Base-by-base conservation (phyloP, 495 filamentous ascomycete species). In the Aspergillus ostianus region DNA sequence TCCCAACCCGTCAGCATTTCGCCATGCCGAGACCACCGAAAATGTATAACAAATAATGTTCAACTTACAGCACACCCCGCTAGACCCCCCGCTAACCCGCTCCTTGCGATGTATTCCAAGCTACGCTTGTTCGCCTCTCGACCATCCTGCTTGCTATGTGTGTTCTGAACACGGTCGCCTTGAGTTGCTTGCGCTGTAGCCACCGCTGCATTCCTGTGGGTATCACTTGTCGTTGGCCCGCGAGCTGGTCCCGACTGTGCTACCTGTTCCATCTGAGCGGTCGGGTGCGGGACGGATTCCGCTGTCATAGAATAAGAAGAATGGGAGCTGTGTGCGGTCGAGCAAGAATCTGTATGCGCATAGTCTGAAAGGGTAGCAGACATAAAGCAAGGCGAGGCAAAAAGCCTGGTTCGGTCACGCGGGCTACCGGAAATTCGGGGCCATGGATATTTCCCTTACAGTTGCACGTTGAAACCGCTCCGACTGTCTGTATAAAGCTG, bases 31-130 rank as follows among this genome's bases (percentile, higher is more conserved):
- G 46, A 51, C 30, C 45, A 26, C 17, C 15, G 48, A 27, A 29
- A 21, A 27, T 13, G 17, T 32, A 26, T 44, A 49, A 30, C 23
- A 50, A 55, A 51, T 41, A 51, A 51, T 41, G 50, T 47, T 41
- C 36, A 41, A 80, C 88, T 58, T 85, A 93, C 90, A 61, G 88
- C 89, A 78, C 91, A 91, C 61, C 92, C 93, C 45, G 93, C 94
- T 58, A 96, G 49, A 13, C 93, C 93, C 50, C 93, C 93, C 13
- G 93, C 93, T 47, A 95, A 70, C 18, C 89, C 91, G 58, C 87
- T 92, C 64, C 88, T 82, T 70, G 89, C 74, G 49, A 93, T 77
- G 76, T 97, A 98, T 57, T 96, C 89, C 51, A 87, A 68, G 67
- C 87, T 95, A 62, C 85, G 87, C 73, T 90, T 94, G 50, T 88